Evolutionary conservation across 2,329 filamentous ascomycete species (phyloP).

Genomic region (Exophiala oligosperma): DNA sequence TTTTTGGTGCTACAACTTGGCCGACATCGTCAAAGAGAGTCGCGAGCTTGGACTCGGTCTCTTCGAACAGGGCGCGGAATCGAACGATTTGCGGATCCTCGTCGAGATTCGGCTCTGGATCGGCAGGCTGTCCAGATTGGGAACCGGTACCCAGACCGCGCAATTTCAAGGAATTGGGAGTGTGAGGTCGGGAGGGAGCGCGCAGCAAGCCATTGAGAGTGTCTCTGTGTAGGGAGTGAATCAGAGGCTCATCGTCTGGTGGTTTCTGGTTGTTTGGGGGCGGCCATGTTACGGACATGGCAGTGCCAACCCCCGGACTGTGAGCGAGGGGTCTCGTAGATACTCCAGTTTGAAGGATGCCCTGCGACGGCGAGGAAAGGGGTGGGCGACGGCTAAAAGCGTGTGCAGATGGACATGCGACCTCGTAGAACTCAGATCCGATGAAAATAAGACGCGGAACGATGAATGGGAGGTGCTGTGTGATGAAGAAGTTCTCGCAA

Average conservation of each 20-base stretch:
- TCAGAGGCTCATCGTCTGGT: conserved; percentile 66
- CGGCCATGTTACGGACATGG: conserved; percentile 69
- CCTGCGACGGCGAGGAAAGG: conserved; percentile 16
- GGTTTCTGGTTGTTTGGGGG: conserved; percentile 56
- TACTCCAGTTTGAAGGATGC: conserved; percentile 44
- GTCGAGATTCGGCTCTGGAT: conserved; percentile 61
- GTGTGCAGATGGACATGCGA: conserved; percentile 16
- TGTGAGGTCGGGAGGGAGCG: conserved; percentile 44
- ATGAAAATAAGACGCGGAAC: conserved; percentile 14
- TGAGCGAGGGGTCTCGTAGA: conserved; percentile 45
- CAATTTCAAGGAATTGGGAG: conserved; percentile 42
- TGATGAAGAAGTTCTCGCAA: conserved; percentile 21
- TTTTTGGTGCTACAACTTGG: conserved; percentile 32
- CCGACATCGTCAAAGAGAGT: conserved; percentile 64
- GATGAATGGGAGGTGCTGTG: conserved; percentile 22
- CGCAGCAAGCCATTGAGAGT: conserved; percentile 45
- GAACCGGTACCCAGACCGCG: conserved; percentile 44
- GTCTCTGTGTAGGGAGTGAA: conserved; percentile 30
- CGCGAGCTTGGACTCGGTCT: conserved; percentile 74
- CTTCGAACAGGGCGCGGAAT: conserved; percentile 76
- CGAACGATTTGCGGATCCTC: conserved; percentile 68
- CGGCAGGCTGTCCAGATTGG: conserved; percentile 49
- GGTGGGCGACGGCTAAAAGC: conserved; percentile 10
- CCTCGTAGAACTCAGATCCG: conserved; percentile 12
- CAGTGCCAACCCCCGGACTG: conserved; percentile 42